Evolutionary conservation across 2,329 filamentous ascomycete genomes (phyloP).

Genomic region (Karstenula rhodostoma): DNA sequence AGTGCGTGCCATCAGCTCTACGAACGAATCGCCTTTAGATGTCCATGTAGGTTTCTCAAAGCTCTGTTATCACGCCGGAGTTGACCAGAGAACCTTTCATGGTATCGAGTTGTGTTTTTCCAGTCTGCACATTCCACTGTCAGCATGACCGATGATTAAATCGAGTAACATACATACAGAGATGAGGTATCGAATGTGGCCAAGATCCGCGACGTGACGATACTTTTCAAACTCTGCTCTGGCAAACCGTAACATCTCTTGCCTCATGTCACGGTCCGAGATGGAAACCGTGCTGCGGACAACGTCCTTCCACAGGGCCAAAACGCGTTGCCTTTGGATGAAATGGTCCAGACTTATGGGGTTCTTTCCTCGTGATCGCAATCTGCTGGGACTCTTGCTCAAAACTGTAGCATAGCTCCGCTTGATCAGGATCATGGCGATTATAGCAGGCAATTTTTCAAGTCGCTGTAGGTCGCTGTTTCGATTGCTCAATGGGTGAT

Average conservation of each 20-base stretch:
- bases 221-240: slow-evolving; percentile 59
- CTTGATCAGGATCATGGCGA: not conserved
- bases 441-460: not conserved
- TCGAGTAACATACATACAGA: slow-evolving; percentile 38
- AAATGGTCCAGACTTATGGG: slow-evolving; percentile 52
- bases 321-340: slow-evolving; percentile 57
- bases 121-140: slow-evolving; percentile 42
- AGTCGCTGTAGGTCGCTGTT: not conserved
- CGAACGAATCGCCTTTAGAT: not conserved
- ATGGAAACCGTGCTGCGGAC: slow-evolving; percentile 51
- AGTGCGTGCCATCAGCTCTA: not conserved
- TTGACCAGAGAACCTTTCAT: slow-evolving; percentile 53
- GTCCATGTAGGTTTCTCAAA: not conserved
- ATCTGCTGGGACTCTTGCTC: slow-evolving; percentile 37
- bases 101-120: slow-evolving; percentile 60
- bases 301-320: slow-evolving; percentile 59
- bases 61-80: slow-evolving; percentile 28
- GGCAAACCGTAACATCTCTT: slow-evolving; percentile 59
- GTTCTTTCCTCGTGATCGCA: slow-evolving; percentile 41
- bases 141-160: slow-evolving; percentile 8
- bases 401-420: slow-evolving; percentile 43
- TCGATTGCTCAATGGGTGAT: not conserved
- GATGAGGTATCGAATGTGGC: slow-evolving; percentile 21
- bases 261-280: slow-evolving; percentile 35
- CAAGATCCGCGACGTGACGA: slow-evolving; percentile 54